Base-by-base conservation (phyloP, 371 early-diverging fungal species). In the Lichtheimia corymbifera region DNA sequence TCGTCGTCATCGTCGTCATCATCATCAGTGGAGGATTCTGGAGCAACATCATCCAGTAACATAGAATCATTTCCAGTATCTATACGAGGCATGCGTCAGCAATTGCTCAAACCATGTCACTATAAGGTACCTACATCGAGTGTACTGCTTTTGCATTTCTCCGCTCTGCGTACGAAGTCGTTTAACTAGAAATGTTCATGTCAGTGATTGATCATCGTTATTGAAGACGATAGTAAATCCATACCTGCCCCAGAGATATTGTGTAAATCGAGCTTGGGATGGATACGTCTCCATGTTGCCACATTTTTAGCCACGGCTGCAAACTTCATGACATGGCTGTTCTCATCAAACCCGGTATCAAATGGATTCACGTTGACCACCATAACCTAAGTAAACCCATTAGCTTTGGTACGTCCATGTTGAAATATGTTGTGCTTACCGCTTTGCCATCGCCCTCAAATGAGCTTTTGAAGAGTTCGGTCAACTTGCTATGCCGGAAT, bases 301-400 rank as follows among this genome's bases (percentile, higher is more conserved):
- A 88, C 80, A 61, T 85, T 82, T 55, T 82, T 86, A 1, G 90
- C 87, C 0, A 84, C 86, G 0, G 87, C 82, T 3, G 91, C 80
- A 73, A 91, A 91, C 42, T 88, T 84, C 71, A 91, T 79, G 11
- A 89, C 84, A 49, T 83, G 82, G 22, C 70, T 75, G 24, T 80
- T 80, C 55, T 89, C 84, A 65, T 88, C 75, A 77, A 85, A 84
- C 27, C 86, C 71, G 35, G 79, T 76, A 67, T 88, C 84, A 62
- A 72, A 83, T 0, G 91, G 89, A 59, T 90, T 88, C 15, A 86
- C 79, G 58, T 86, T 87, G n/a, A 89, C 87, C 2, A 91, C 74
- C 82, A 91, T 79, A 9, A 73, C 77, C 74, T 76, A 49, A 7
- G 1, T 11, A 35, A 50, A 25, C 40, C n/a, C 9, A 15, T 24